Conservation (phyloP, 148 eudicot species). For the Silene latifolia region DNA sequence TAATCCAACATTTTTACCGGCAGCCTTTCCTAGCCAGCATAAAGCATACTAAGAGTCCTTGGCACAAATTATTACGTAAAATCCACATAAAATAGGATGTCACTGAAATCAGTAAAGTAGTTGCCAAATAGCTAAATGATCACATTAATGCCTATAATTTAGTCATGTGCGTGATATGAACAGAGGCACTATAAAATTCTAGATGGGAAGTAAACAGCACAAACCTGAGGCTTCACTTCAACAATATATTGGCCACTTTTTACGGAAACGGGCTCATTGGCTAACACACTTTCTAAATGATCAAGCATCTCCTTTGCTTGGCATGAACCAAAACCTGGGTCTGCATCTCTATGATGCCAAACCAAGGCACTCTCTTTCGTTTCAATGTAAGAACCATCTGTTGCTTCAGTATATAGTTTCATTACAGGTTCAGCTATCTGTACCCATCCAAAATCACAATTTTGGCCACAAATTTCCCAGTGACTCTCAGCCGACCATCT, state of each 20-base stretch:
- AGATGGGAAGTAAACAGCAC: neutral
- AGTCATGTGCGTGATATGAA: neutral
- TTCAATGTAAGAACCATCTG: constrained; percentile 24
- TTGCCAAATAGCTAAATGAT: neutral
- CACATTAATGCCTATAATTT: neutral
- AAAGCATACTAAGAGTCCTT: constrained; percentile 3
- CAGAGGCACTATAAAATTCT: neutral
- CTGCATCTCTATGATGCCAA: constrained; percentile 28
- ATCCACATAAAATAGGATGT: neutral
- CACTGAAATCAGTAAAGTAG: neutral
- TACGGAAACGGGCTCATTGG: constrained; percentile 33
- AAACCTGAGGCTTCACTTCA: constrained; percentile 29
- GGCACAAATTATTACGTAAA: neutral
- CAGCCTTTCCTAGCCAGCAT: neutral
- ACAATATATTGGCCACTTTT: constrained; percentile 27
- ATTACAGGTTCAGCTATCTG: constrained; percentile 37
- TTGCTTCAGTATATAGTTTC: constrained; percentile 28
- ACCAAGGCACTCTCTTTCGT: constrained; percentile 29
- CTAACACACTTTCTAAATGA: constrained; percentile 33
- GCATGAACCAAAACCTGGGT: constrained; percentile 27
- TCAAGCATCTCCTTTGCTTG: constrained; percentile 34
- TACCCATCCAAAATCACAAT: constrained; percentile 34
- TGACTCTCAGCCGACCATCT: constrained; percentile 29
- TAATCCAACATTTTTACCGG: neutral
- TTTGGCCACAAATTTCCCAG: constrained; percentile 31